Evolutionary conservation across 805 yeast genomes (phyloP).

Genomic region (Groenewaldozyma tartarivorans): DNA sequence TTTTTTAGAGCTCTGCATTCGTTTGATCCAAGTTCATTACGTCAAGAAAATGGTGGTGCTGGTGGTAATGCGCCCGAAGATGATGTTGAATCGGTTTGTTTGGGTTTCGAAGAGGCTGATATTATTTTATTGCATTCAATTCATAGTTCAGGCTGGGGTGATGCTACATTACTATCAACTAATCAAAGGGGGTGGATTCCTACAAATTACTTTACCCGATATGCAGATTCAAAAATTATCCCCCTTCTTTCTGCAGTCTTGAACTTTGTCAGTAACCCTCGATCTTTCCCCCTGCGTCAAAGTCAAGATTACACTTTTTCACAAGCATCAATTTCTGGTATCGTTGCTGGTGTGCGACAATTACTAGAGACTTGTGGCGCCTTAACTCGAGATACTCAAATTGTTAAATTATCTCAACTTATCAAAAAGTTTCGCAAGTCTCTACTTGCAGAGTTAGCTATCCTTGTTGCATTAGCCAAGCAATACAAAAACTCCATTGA

Average conservation of each 20-base stretch:
- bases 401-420: conserved; percentile 22
- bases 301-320: conserved; percentile 21
- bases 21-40: conserved; percentile 24
- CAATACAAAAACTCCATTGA: conserved; percentile 24
- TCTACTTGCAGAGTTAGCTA: conserved; percentile 31
- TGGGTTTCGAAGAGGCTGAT: conserved; percentile 29
- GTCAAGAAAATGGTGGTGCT: conserved; percentile 14
- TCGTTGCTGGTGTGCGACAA: conserved; percentile 30
- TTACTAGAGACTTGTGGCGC: conserved; percentile 27
- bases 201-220: conserved; percentile 31
- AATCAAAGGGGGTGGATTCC: conserved; percentile 36
- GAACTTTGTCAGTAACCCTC: conserved; percentile 27
- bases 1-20: conserved; percentile 27
- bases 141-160: conserved; percentile 37
- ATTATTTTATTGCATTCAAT: conserved; percentile 28
- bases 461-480: conserved; percentile 29
- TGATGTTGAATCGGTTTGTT: conserved; percentile 26
- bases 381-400: conserved; percentile 26
- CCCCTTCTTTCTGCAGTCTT: conserved; percentile 29
- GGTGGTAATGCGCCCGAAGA: conserved; percentile 18
- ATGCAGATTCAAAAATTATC: conserved; percentile 27
- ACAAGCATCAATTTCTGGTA: conserved; percentile 29
- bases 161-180: conserved; percentile 29
- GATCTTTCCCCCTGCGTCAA: conserved; percentile 12
- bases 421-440: conserved; percentile 27